phyloP scores from a whole-genome alignment of 257 asterid genomes.

The Nicotiana benthamiana region DNA sequence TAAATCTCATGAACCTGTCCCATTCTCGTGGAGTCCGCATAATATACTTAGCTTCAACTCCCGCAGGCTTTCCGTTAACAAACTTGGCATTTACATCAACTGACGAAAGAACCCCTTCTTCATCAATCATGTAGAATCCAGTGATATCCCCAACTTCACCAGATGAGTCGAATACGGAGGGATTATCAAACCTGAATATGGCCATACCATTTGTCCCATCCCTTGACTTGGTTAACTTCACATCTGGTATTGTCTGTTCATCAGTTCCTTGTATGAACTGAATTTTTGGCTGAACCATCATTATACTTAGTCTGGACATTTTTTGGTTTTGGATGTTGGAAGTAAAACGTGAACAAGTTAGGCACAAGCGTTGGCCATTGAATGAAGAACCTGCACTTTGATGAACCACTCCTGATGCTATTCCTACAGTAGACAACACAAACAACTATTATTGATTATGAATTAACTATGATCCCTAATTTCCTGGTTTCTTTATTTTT shows the following conservation, averaged over 20 bases:
- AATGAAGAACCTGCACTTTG: slow-evolving; percentile 49
- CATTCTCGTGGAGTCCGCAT: slow-evolving; percentile 79
- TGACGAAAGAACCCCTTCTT: slow-evolving; percentile 80
- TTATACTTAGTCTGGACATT: slow-evolving; percentile 23
- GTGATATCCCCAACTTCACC: slow-evolving; percentile 85
- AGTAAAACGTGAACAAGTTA: slow-evolving; percentile 27
- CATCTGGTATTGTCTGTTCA: slow-evolving; percentile 85
- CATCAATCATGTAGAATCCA: slow-evolving; percentile 92
- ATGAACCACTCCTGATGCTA: slow-evolving; percentile 31
- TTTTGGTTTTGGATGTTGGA: slow-evolving; percentile 12
- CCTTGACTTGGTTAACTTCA: slow-evolving; percentile 79
- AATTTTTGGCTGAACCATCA: slow-evolving; percentile 75
- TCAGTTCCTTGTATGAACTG: slow-evolving; percentile 90
- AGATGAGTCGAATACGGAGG: slow-evolving; percentile 88
- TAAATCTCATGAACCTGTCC: slow-evolving; percentile 98
- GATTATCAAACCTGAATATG: slow-evolving; percentile 64
- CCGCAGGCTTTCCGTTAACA: slow-evolving; percentile 91
- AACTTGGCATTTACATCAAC: slow-evolving; percentile 85
- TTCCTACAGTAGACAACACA: slow-evolving; percentile 26
- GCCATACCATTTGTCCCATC: slow-evolving; percentile 95
- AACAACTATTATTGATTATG: background rate
- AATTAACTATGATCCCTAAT: background rate
- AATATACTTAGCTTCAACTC: slow-evolving; percentile 78
- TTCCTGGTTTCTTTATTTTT: background rate
- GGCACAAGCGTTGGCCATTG: slow-evolving; percentile 46